Evolutionary conservation across 257 asterid genomes (phyloP).

Genomic region (Gynochthodes officinalis): DNA sequence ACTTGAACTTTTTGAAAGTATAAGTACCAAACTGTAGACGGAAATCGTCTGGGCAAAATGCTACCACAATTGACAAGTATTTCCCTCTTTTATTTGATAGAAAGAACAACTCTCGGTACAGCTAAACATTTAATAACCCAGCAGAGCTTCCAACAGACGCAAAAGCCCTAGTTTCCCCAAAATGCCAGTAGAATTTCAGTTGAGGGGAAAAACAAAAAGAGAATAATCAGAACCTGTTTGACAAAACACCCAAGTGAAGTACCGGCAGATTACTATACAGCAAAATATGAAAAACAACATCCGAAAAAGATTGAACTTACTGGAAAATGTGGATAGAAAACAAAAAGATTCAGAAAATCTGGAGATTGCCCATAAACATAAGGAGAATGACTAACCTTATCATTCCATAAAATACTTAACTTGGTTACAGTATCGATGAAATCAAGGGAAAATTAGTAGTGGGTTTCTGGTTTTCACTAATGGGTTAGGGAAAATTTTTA

Average conservation of each 20-base stretch:
- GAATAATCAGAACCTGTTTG: neutral
- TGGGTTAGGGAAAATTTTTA: neutral
- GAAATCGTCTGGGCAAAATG: neutral
- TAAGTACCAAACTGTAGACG: neutral
- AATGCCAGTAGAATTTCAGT: neutral
- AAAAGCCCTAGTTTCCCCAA: slow-evolving; percentile 7
- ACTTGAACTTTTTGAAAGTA: neutral
- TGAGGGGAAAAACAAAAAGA: neutral
- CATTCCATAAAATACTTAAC: too few relatives aligned
- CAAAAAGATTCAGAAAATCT: neutral
- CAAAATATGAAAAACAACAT: neutral
- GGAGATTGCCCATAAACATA: neutral
- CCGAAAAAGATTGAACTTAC: neutral
- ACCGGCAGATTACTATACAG: neutral
- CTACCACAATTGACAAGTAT: neutral
- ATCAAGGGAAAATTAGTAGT: neutral
- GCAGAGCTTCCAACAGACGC: neutral
- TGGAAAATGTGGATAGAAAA: neutral
- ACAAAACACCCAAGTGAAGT: slow-evolving; percentile 2
- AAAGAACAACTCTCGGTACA: neutral
- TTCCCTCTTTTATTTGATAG: slow-evolving; percentile 4
- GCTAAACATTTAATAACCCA: neutral
- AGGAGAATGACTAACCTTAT: slow-evolving; percentile 13
- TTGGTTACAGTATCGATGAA: neutral
- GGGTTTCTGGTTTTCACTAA: neutral